These are phyloP conservation scores for Corylus avellana DNA, from an alignment of 306 rosid species.

Conservation along the genomic window DNA sequence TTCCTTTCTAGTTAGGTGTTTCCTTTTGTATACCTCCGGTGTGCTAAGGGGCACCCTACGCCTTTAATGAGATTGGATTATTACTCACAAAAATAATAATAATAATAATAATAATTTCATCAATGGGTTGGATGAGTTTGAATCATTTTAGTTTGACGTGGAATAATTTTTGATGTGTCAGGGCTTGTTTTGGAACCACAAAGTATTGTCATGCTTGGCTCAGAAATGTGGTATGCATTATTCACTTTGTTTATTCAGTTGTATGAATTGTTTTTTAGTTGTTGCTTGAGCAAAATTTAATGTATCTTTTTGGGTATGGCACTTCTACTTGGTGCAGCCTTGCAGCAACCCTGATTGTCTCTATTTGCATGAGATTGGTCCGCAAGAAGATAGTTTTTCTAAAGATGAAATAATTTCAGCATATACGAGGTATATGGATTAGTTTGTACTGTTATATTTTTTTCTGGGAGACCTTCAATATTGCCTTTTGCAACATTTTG, in stretches of 20 bases:
- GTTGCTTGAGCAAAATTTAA: constrained; percentile 6
- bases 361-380: constrained; percentile 90
- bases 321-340: constrained; percentile 59
- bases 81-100: too few species aligned
- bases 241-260: constrained; percentile 5
- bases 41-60: too few species aligned
- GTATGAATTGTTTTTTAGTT: constrained; percentile 16
- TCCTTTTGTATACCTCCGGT: too few species aligned
- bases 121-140: neutral
- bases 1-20: too few species aligned
- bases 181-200: constrained; percentile 99
- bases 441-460: neutral
- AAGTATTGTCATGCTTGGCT: constrained; percentile 99
- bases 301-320: constrained; percentile 1
- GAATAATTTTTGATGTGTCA: constrained; percentile 28
- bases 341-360: constrained; percentile 97
- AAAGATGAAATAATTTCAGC: constrained; percentile 97
- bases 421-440: constrained; percentile 66
- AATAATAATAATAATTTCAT: neutral
- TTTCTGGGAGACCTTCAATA: neutral
- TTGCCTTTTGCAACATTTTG: neutral
- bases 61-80: too few species aligned
- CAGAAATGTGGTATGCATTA: constrained; percentile 78
- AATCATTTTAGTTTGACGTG: neutral
- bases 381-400: constrained; percentile 90